Conservation (phyloP, 2,329 filamentous ascomycete genomes). For the Sporothrix schenckii region DNA sequence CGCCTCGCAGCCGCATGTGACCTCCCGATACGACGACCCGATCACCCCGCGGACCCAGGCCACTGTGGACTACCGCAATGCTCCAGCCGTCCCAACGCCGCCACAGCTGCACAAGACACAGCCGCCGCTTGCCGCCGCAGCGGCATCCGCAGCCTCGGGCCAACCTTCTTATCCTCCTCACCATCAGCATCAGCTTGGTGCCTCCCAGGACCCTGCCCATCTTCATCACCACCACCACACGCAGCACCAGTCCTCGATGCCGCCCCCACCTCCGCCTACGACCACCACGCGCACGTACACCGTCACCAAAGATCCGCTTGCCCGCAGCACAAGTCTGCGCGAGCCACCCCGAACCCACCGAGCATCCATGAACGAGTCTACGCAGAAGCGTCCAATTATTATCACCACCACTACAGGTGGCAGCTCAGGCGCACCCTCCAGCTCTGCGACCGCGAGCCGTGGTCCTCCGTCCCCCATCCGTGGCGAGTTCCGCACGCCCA, state of each 20-base stretch:
- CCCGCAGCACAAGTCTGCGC: conserved; percentile 53
- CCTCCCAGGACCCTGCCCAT: conserved; percentile 9
- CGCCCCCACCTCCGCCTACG: conserved; percentile 33
- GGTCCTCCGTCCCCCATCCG: conserved; percentile 45
- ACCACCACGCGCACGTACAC: conserved; percentile 58
- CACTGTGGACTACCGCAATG: conserved; percentile 32
- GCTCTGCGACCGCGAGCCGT: conserved; percentile 12
- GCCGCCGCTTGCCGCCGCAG: conserved; percentile 20
- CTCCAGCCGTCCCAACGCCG: conserved; percentile 35
- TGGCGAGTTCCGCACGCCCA: conserved; percentile 43
- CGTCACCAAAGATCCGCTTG: conserved; percentile 56
- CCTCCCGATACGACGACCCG: conserved; percentile 33
- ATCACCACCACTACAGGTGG: conserved; percentile 56
- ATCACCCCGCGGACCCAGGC: conserved; percentile 31
- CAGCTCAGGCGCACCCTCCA: conserved; percentile 36
- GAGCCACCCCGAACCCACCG: conserved; percentile 55
- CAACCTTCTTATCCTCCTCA: conserved; percentile 19
- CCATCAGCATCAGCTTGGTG: conserved; percentile 24
- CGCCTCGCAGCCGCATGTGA: conserved; percentile 41
- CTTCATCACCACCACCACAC: conserved; percentile 27
- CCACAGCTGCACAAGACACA: conserved; percentile 33
- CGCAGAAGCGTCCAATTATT: conserved; percentile 57
- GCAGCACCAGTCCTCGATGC: conserved; percentile 40
- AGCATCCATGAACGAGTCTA: conserved; percentile 56
- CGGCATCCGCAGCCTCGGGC: conserved; percentile 1